phyloP scores from a whole-genome alignment of 257 asterid genomes.

The Apocynum venetum region DNA sequence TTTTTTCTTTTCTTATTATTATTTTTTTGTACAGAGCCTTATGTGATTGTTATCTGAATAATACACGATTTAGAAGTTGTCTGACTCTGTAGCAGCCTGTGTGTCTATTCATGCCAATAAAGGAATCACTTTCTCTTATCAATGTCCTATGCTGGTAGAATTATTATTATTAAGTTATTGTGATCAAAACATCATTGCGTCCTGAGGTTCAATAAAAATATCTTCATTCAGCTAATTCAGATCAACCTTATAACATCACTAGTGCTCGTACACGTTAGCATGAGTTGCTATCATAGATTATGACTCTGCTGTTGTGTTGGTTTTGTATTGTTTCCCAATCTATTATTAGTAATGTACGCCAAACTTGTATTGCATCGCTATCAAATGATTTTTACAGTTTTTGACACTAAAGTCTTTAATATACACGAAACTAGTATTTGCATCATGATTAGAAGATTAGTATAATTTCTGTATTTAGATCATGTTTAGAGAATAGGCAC shows the following conservation, averaged over 20 bases:
- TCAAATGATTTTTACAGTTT: background rate
- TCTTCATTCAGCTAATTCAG: conserved; percentile 6
- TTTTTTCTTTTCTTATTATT: background rate
- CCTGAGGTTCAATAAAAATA: background rate
- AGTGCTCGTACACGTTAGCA: conserved; percentile 6
- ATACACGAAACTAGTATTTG: background rate
- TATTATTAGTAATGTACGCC: background rate
- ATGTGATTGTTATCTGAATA: background rate
- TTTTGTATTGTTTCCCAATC: background rate
- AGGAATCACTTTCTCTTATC: background rate
- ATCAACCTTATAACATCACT: background rate
- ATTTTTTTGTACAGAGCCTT: background rate
- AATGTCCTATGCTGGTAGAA: background rate
- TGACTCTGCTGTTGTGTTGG: background rate
- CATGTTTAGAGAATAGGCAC: background rate
- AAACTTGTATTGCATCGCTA: background rate
- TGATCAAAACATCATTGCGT: background rate
- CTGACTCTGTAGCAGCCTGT: background rate
- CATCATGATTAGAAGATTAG: conserved; percentile 1
- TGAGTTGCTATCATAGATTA: background rate
- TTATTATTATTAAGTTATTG: background rate
- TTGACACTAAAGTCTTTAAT: background rate
- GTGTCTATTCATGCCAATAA: background rate
- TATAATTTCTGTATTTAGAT: background rate
- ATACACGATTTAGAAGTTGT: background rate